Evolutionary conservation across 305 asterid species (phyloP).

Genomic region (Solanum aculeatissimum): DNA sequence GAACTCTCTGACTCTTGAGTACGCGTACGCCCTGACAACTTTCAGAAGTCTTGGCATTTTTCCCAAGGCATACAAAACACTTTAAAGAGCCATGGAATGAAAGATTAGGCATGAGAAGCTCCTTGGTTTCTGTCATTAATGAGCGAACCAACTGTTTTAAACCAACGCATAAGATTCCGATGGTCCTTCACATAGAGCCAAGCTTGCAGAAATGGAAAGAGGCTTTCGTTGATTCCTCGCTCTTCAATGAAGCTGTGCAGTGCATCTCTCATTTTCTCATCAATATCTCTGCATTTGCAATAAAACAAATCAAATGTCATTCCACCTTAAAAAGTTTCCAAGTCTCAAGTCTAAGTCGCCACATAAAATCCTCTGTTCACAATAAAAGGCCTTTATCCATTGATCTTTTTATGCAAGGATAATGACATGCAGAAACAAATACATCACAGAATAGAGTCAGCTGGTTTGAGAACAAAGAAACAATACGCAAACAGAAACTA

Average conservation of each 20-base stretch:
- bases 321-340: not conserved
- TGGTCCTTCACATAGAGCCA: conserved; percentile 98
- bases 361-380: not conserved
- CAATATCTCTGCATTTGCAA: conserved; percentile 6
- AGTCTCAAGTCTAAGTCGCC: not conserved
- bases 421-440: not conserved
- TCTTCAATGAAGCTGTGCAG: conserved; percentile 35
- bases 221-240: conserved; percentile 70
- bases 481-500: not conserved
- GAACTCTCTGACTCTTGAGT: not conserved
- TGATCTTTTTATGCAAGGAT: not conserved
- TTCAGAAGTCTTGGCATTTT: not conserved
- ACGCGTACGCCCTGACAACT: not conserved
- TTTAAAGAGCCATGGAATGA: not conserved
- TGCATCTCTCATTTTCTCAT: conserved; percentile 3
- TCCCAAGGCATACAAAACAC: not conserved
- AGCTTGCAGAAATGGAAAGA: conserved; percentile 85
- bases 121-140: not conserved
- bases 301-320: not conserved
- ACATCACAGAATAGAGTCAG: not conserved
- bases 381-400: not conserved
- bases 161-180: conserved; percentile 34
- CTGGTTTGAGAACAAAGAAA: not conserved
- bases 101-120: not conserved
- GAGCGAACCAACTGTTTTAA: not conserved